Base-by-base conservation (phyloP, 225 moss, liverwort and hornwort genomes). In the Sphagnum tenellum region DNA sequence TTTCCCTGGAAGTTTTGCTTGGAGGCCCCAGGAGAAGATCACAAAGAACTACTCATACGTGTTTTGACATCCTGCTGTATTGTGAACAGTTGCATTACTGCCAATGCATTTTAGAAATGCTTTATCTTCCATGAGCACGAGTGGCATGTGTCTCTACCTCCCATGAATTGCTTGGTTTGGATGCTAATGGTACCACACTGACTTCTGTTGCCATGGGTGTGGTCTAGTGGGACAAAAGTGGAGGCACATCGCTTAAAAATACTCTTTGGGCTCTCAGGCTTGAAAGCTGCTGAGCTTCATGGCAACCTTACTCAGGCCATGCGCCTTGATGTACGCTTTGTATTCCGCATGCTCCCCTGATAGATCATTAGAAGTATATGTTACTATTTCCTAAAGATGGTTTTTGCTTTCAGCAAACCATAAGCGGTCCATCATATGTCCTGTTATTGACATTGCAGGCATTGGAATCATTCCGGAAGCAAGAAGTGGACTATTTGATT, bases 161-260 rank as follows among this genome's bases (percentile, higher is more conserved):
- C 29, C 0, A 29, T 29, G 29, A 29, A 29, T 29, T 29, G 29
- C 29, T 29, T 29, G 29, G 29, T 29, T 29, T 29, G 29, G 29
- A 29, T 29, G 29, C 29, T 29, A 29, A 29, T 29, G 29, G 29
- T 29, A 29, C 29, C 29, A 29, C 29, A 29, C 29, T 29, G 29
- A 29, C 29, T 49, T 47, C 57, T 49, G 5, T 51, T 56, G 14
- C 6, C 14, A 63, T 46, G 4, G 52, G 45, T 45, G 13, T 9
- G 29, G 29, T 29, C 48, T 77, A 96, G 98, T 82, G 98, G 98
- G 63, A 93, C 90, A 57, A 98, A 98, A 74, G 80, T 86, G 50
- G 93, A 90, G 78, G 96, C 96, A 5, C 96, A 98, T 71, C 83
- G 96, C 44, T 66, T 98, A 79, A 98, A 98, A 79, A 98, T 93